These are phyloP conservation scores for Galium porrigens DNA, from an alignment of 305 asterid genomes.

Conservation along the genomic window DNA sequence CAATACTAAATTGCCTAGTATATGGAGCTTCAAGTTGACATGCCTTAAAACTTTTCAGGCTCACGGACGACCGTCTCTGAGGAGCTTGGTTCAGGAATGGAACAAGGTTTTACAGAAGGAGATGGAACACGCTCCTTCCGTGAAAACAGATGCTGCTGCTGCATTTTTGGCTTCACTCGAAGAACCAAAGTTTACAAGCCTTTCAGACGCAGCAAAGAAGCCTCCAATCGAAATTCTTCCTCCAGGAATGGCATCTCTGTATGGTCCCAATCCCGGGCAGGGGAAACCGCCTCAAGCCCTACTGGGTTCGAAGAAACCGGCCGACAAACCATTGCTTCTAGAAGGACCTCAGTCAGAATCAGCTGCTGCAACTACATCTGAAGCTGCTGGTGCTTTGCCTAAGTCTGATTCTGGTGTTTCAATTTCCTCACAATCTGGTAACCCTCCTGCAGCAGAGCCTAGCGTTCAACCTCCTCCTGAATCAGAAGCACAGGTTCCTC, in stretches of 20 bases:
- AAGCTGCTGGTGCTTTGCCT: slow-evolving; percentile 17
- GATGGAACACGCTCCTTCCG: slow-evolving; percentile 51
- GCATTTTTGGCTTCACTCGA: slow-evolving; percentile 92
- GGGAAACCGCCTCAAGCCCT: slow-evolving; percentile 36
- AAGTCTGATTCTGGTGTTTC: slow-evolving; percentile 23
- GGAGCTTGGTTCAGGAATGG: slow-evolving; percentile 88
- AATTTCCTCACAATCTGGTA: slow-evolving; percentile 24
- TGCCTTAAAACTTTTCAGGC: slow-evolving; percentile 37
- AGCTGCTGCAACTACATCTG: slow-evolving; percentile 20
- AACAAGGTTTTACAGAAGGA: slow-evolving; percentile 73
- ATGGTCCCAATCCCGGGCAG: slow-evolving; percentile 77
- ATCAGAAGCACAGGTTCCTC: slow-evolving; percentile 22
- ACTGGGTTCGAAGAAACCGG: slow-evolving; percentile 42
- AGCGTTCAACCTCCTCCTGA: slow-evolving; percentile 16
- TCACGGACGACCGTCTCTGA: slow-evolving; percentile 73
- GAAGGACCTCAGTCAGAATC: slow-evolving; percentile 44
- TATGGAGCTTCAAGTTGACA: slow-evolving; percentile 12
- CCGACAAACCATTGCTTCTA: slow-evolving; percentile 47
- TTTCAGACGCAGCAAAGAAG: slow-evolving; percentile 79
- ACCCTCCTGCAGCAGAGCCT: slow-evolving; percentile 23
- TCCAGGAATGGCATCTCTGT: slow-evolving; percentile 81
- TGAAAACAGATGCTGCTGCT: slow-evolving; percentile 79
- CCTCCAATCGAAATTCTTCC: slow-evolving; percentile 92
- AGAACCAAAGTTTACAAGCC: slow-evolving; percentile 75
- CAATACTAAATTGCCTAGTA: slow-evolving; percentile 1